Evolutionary conservation across 1,139 yeast species (phyloP).

Genomic region (Debaryomycetaceae sp.): DNA sequence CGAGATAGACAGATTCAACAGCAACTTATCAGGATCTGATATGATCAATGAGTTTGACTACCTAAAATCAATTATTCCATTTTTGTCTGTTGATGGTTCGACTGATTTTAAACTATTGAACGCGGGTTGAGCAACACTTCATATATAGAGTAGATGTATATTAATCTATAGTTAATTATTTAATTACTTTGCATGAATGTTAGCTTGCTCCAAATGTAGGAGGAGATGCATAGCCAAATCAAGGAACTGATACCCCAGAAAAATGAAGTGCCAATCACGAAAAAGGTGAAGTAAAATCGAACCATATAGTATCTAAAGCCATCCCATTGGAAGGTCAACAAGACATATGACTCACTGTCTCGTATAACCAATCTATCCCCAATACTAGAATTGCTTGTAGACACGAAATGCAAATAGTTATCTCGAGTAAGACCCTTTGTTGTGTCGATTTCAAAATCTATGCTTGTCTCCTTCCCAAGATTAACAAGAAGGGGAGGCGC

Average conservation of each 20-base stretch:
- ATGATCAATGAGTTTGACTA: conserved; percentile 27
- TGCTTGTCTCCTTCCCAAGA: neutral
- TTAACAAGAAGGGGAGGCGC: conserved; percentile 24
- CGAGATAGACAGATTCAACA: conserved; percentile 32
- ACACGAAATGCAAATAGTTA: neutral
- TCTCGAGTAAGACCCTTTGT: neutral
- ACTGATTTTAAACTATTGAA: conserved; percentile 38
- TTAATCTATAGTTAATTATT: neutral
- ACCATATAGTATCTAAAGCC: conserved; percentile 60
- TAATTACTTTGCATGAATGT: neutral
- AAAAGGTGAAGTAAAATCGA: conserved; percentile 43
- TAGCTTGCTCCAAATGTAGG: conserved; percentile 9
- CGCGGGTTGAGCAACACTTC: conserved; percentile 21
- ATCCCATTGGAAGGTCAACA: conserved; percentile 37
- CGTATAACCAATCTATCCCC: conserved; percentile 6
- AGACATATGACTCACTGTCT: conserved; percentile 10
- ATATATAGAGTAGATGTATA: neutral
- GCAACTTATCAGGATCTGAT: conserved; percentile 7
- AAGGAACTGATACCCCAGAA: conserved; percentile 46
- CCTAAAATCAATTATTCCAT: conserved; percentile 38
- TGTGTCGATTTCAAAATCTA: neutral
- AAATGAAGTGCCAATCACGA: conserved; percentile 45
- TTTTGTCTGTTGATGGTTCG: conserved; percentile 37
- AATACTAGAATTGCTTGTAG: neutral
- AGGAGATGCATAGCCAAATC: conserved; percentile 24